Conservation (phyloP, 2,329 filamentous ascomycete species). For the Aspergillus sp. region DNA sequence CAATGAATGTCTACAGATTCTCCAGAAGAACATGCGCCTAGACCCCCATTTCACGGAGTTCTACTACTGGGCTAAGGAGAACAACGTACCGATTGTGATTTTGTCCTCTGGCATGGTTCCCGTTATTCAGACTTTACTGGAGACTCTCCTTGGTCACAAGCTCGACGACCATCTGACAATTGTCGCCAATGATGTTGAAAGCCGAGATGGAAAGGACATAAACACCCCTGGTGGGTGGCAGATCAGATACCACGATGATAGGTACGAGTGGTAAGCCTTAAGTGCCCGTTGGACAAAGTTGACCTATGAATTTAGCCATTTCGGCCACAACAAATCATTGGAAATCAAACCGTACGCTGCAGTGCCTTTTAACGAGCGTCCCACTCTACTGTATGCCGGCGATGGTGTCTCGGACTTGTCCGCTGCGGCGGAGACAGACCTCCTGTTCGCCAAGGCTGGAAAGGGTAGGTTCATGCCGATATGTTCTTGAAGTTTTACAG, state of each 20-base stretch:
- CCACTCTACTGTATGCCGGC: constrained; percentile 89
- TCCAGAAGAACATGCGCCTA: constrained; percentile 79
- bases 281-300: constrained; percentile 5
- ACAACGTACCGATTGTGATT: constrained; percentile 90
- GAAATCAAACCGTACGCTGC: constrained; percentile 80
- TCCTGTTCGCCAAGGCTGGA: constrained; percentile 90
- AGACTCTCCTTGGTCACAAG: constrained; percentile 76
- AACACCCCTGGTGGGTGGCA: constrained; percentile 82
- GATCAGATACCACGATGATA: constrained; percentile 85
- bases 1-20: constrained; percentile 73
- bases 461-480: constrained; percentile 59
- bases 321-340: constrained; percentile 95
- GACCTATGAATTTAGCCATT: constrained; percentile 54
- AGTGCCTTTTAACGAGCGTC: constrained; percentile 66
- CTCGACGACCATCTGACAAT: constrained; percentile 74
- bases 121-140: constrained; percentile 80
- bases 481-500: not conserved
- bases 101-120: constrained; percentile 91
- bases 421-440: constrained; percentile 86
- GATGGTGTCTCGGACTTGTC: constrained; percentile 92
- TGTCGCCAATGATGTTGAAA: constrained; percentile 78
- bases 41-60: constrained; percentile 89
- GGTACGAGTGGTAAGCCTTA: constrained; percentile 46
- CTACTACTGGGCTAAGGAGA: constrained; percentile 74
- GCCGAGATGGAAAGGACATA: constrained; percentile 67